phyloP scores from a whole-genome alignment of 2,329 filamentous ascomycete genomes.

The Talaromyces sp. region DNA sequence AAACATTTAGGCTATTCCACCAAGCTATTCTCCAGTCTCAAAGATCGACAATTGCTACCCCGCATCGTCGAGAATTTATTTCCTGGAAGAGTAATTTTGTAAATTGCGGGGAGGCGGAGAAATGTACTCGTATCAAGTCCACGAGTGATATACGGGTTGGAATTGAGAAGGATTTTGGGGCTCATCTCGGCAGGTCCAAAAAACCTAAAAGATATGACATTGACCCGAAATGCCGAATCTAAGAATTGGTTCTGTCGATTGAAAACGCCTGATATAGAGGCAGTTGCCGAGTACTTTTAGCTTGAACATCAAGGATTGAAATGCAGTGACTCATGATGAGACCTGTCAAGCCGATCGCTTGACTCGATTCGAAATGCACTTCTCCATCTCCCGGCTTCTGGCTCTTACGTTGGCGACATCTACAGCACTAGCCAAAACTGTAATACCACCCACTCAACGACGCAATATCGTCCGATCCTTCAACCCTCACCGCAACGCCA shows the following conservation, averaged over 20 bases:
- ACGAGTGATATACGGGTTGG: not conserved
- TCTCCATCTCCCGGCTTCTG: not conserved
- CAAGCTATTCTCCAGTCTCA: not conserved
- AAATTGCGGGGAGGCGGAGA: not conserved
- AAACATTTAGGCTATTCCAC: not conserved
- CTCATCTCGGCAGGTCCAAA: not conserved
- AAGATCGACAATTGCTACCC: not conserved
- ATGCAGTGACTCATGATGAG: not conserved
- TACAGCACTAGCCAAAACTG: not conserved
- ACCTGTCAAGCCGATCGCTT: not conserved
- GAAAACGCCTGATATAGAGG: not conserved
- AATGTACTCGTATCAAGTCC: not conserved
- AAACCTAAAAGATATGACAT: not conserved
- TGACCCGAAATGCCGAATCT: not conserved
- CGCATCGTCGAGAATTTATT: not conserved
- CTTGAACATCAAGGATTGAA: not conserved
- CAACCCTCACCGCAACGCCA: constrained; percentile 39
- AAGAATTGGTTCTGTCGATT: not conserved
- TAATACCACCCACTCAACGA: not conserved
- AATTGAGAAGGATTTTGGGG: not conserved
- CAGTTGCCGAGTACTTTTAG: not conserved
- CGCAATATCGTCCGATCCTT: constrained; percentile 29
- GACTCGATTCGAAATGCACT: not conserved
- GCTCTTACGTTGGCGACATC: not conserved
- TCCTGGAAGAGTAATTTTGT: not conserved